Evolutionary conservation across 306 rosid genomes (phyloP), one percentile per base, ranked within the genome.

Genomic region (Corylus americana): DNA sequence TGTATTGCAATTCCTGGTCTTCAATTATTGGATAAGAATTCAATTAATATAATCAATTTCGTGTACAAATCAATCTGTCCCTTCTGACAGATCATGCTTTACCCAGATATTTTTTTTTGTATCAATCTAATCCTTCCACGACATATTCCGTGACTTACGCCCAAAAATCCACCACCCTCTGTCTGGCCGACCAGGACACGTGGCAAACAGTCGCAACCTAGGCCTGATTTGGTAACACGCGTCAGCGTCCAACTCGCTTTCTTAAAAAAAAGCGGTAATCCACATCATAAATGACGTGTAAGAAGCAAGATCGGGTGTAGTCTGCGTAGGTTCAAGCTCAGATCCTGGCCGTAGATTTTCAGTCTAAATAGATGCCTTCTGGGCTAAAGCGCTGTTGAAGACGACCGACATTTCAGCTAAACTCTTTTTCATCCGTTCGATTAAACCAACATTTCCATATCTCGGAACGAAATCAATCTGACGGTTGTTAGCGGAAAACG

Each of bases 111-210:
- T 49, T 49, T 49, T 25, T 55, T 9, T 17, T 31, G 8, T 0
- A 6, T 67, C 66, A 70, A 48, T 22, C 68, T 64, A 35, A 81
- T 75, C 84, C 47, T 29, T 45, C 76, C 84, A 75, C 80, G 80
- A 70, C 76, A 70, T 55, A 62, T 68, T 42, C 70, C 45, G 17
- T 20, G 44, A 31, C 31, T 73, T 54, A 37, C 4, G 16, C 62
- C 45, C 1, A 6, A 5, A 42, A 42, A 5, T 7, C 45, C 45
- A 42, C 45, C 45, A 42, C 45, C 4, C 37, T 8, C 45, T 45
- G 12, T 45, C 47, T 49, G 8, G 50, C 44, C 16, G 16, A 11
- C 53, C 53, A 11, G 2, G 16, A 17, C 73, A 77, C 74, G 75
- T 77, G 81, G 53, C 75, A 8, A 4, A 12, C 11, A 57, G 2